Base-by-base conservation (phyloP, 2,329 filamentous ascomycete species). In the Arthroderma sp. region DNA sequence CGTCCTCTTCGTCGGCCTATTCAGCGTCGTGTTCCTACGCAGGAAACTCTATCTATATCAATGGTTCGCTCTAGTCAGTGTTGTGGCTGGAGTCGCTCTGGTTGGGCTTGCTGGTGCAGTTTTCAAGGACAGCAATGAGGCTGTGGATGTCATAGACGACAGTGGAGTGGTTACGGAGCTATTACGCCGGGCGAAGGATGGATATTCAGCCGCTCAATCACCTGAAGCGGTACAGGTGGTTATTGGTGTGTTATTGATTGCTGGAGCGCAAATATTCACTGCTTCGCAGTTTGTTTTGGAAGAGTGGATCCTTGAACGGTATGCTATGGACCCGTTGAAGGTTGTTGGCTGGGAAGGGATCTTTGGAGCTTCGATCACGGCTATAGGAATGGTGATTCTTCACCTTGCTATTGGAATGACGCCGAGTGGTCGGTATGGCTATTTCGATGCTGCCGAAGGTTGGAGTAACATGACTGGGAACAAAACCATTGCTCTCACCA, bases 311-410 rank as follows among this genome's bases (percentile, higher is more conserved):
- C 75, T 98, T 58, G 80, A 84, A 61, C 73, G 78, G 52, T 85
- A 83, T 55, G 74, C 74, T n/a, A 74, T 84, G 63, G 84, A 91
- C 55, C 89, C 91, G 1, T 78, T 98, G 51, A 81, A 80, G 56
- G 86, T 95, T 15, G 91, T 98, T 29, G 89, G 88, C 30, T 98
- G 88, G 87, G 91, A 98, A 65, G 91, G 91, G 15, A 55, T 94
- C 3, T 98, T 96, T 60, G 91, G 91, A 1, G 88, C 96, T 58
- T 53, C 69, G 4, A 78, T 89, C 42, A 98, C 91, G 0, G 60
- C 87, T 4, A 51, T 87, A 3, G 80, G 74, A 28, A 95, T 95
- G 80, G 60, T 86, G 3, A 66, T 94, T 34, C 64, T 95, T 58
- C 86, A 98, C 62, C 68, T 85, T 22, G 65, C 75, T 1, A 71